Base-by-base conservation (phyloP, 345 rosid species). In the Ailanthus altissimus region DNA sequence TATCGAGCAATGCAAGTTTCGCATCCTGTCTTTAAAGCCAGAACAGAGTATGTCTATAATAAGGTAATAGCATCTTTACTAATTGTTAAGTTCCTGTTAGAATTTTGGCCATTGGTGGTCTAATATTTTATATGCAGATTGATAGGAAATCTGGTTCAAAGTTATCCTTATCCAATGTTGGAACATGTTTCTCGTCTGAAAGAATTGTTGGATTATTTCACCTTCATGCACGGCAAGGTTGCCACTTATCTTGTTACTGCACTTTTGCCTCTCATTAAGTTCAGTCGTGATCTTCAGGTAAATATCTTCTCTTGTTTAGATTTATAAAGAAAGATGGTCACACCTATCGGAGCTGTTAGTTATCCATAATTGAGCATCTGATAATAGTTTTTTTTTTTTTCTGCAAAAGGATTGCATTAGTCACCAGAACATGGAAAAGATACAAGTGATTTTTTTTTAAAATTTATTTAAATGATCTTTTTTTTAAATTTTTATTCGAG, bases 131-230 rank as follows among this genome's bases (percentile, higher is more conserved):
- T 58, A 49, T 82, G 84, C 88, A 91, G 98, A 83, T 82, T 93
- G 83, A 89, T 93, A 54, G 80, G 86, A 67, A 78, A 72, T 79
- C 84, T 93, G 72, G 87, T 89, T 70, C 88, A 57, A 78, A 82
- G 81, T 81, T 85, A 88, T 83, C 89, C 94, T 66, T 85, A 82
- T 78, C 83, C 84, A 3, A 82, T 93, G 90, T 53, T 88, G 88
- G 97, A 91, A 79, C 89, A 83, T 80, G 82, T 88, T 63, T 79
- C 92, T 32, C 91, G 89, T 67, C 81, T 91, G 84, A 93, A 93
- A 86, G 98, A 93, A 77, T 82, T 93, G 80, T 72, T 93, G 84
- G 98, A 93, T 86, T 91, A 91, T 79, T 91, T 91, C 85, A 81
- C 90, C 81, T 87, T 85, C 80, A 88, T 89, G 88, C 50, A 89